Conservation (phyloP, 2,329 filamentous ascomycete genomes). For the Samsoniella hepiali region DNA sequence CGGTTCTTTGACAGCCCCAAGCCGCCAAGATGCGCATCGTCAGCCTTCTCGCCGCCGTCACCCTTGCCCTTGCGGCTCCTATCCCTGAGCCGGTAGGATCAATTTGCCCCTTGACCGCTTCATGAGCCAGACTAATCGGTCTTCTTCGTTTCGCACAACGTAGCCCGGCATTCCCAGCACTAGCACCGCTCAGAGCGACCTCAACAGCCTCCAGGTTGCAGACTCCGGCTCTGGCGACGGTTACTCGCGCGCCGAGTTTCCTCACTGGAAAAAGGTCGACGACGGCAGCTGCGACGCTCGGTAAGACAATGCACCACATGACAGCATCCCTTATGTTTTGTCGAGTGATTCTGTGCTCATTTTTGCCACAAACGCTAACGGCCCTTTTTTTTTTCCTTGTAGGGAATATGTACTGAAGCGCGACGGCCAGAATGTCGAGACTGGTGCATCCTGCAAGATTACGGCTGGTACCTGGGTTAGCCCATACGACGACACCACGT, state of each 20-base stretch:
- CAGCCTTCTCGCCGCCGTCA: constrained; percentile 22
- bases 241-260: constrained; percentile 67
- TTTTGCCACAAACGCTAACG: background rate
- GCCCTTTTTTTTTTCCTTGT: background rate
- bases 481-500: constrained; percentile 70
- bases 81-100: constrained; percentile 28
- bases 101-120: background rate
- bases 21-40: constrained; percentile 10
- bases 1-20: background rate
- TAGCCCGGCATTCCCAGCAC: constrained; percentile 61
- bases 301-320: constrained; percentile 29
- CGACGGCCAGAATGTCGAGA: constrained; percentile 63
- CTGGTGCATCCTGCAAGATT: constrained; percentile 57
- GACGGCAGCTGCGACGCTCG: constrained; percentile 66
- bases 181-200: constrained; percentile 53
- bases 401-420: constrained; percentile 69
- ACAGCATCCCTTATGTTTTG: background rate
- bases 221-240: constrained; percentile 50
- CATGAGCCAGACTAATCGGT: background rate
- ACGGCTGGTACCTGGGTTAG: constrained; percentile 66
- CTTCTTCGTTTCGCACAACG: background rate
- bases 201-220: constrained; percentile 57
- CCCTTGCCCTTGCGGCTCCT: constrained; percentile 25
- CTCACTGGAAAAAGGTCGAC: constrained; percentile 64
- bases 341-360: background rate